Base-by-base conservation (phyloP, 176 grass and related monocot genomes). In the Musa itinerans region DNA sequence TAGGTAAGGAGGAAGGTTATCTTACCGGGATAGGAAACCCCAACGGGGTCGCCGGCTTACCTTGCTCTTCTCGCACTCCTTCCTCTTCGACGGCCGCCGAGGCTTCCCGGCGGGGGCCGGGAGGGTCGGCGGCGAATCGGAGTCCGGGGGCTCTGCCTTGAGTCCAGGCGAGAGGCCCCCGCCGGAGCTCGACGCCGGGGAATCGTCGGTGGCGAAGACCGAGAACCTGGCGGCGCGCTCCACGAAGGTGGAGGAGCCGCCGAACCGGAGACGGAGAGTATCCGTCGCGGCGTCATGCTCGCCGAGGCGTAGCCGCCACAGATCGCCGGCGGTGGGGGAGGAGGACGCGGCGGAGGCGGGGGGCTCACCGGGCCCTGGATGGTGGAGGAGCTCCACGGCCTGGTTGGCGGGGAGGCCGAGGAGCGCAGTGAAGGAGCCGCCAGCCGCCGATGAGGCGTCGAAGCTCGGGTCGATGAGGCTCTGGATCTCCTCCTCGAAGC, bases 331-430 rank as follows among this genome's bases (percentile, higher is more conserved):
- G 52, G 9, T 9, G 3, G 52, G 51, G 57, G 74, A 76, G 34
- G 57, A 49, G 3, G 29, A 8, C 19, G 19, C 57, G 34, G 17
- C 26, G 72, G 74, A 29, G 2, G 29, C 72, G 19, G n/a, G 59
- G 49, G 20, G 49, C 48, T 52, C 59, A 0, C 59, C 59, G 20
- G 61, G 14, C 1, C 20, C 20, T 1, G 59, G 50, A 19, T 77
- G 19, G 75, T 77, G 75, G 43, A 77, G 75, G 61, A 77, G 75
- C 75, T 77, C 61, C 12, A 77, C 75, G 61, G 75, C 75, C 49
- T 77, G 75, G 75, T 77, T 64, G 75, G 61, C 57, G 43, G 75
- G 57, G n/a, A 77, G 75, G 1, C 75, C 75, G 48, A 77, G 75
- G 29, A 77, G 75, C 55, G 75, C 75, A 11, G 75, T 77, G 59